Conservation (phyloP, 345 rosid species). For the Euphorbia lathyris region DNA sequence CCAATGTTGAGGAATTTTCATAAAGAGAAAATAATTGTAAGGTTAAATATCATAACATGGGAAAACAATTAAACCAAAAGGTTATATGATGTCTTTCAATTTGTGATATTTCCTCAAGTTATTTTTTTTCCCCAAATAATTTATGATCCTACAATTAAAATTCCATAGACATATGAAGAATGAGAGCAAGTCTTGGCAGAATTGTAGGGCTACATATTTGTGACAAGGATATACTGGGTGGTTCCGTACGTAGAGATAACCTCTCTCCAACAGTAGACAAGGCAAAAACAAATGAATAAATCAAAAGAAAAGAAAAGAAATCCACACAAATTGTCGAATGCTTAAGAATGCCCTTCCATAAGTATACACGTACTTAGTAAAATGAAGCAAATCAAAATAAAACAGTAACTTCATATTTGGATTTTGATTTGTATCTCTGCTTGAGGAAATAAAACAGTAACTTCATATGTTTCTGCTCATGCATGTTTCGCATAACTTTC, state of each 20-base stretch:
- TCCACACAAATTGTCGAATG: too few relatives aligned
- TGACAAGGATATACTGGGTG: neutral
- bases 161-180: neutral
- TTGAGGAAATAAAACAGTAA: too few relatives aligned
- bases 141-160: neutral
- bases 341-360: too few relatives aligned
- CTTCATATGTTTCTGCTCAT: too few relatives aligned
- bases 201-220: neutral
- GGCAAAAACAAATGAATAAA: too few relatives aligned
- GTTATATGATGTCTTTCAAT: neutral
- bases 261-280: neutral
- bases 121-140: neutral
- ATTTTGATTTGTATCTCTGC: too few relatives aligned
- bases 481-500: too few relatives aligned
- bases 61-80: neutral
- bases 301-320: neutral
- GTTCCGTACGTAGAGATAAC: neutral
- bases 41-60: neutral
- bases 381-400: too few relatives aligned
- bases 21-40: neutral
- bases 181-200: neutral
- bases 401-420: too few relatives aligned
- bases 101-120: neutral
- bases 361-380: too few relatives aligned
- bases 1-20: neutral